Evolutionary conservation across 495 filamentous ascomycete species (phyloP), one percentile per base, ranked within the genome.

Genomic region (Neurospora cerealis): DNA sequence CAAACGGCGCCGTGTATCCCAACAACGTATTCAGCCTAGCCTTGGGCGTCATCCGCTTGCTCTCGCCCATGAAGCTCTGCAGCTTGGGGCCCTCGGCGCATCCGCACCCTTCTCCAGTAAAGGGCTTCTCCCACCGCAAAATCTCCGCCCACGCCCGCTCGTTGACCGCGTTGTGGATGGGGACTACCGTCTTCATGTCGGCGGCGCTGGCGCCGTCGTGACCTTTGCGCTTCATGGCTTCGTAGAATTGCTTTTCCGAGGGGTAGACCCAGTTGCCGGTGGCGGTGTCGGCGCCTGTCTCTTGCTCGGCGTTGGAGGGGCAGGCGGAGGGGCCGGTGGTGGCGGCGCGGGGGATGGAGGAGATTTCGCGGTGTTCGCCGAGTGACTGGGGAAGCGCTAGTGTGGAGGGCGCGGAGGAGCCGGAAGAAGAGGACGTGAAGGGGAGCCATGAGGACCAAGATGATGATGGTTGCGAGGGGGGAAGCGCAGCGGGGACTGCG

Each of bases 151-250:
- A 96, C 3, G 93, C 93, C 69, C 92, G 88, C 86, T 96, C 93
- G 83, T 95, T 96, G 78, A 99, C 96, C 70, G 96, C 96, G 81
- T 99, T 99, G 82, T 99, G 96, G 79, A 99, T 98, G 2, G 96
- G 96, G 69, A 98, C 95, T 38, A 98, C 93, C 32, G 92, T 91
- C 71, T 88, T 88, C 88, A 98, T 97, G 78, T 96, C 93, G 28
- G 86, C 83, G 1, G 89, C 89, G 38, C 82, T 75, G 21, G 89
- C 86, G 38, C 62, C 48, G 41, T 84, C 82, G 82, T 87, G 82
- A 34, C 88, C 88, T 73, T 98, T 98, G 78, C 95, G 90, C 86
- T 91, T 89, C 88, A 99, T 92, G 13, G 96, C 95, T 32, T 95
- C 90, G 85, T 97, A 98, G 84, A 99, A 99, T 87, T 96, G 94